Evolutionary conservation across 2,329 filamentous ascomycete species (phyloP).

Genomic region (Diaporthe amygdali): DNA sequence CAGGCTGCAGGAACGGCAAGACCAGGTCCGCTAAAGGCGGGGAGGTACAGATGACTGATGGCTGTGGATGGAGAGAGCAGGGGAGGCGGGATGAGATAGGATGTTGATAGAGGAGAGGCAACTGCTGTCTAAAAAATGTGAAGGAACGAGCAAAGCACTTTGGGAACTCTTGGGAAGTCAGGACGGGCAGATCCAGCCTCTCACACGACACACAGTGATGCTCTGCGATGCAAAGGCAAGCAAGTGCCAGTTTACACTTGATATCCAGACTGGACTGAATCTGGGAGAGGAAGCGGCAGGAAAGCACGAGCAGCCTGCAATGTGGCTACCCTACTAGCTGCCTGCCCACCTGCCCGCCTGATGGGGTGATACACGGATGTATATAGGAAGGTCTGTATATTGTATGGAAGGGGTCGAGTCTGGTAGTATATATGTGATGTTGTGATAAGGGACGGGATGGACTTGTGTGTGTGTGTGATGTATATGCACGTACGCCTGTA

Average conservation of each 20-base stretch:
- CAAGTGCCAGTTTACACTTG: not conserved
- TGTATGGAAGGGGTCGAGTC: not conserved
- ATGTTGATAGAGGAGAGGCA: slow-evolving; percentile 7
- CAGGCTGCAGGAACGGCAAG: slow-evolving; percentile 12
- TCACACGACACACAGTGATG: not conserved
- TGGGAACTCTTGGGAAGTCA: not conserved
- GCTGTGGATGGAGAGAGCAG: not conserved
- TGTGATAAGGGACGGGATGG: slow-evolving; percentile 3
- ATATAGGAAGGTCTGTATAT: not conserved
- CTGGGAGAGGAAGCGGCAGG: not conserved
- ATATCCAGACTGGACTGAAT: not conserved
- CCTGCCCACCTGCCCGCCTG: not conserved
- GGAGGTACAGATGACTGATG: not conserved
- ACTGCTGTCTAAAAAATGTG: not conserved
- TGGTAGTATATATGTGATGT: not conserved
- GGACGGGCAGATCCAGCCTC: not conserved
- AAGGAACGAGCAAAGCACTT: not conserved
- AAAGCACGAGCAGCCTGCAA: not conserved
- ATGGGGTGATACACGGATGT: not conserved
- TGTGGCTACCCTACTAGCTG: not conserved
- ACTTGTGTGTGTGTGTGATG: not conserved
- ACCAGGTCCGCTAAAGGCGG: slow-evolving; percentile 8
- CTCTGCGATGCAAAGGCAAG: not conserved
- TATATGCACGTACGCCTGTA: not conserved
- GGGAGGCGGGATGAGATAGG: not conserved